These are phyloP conservation scores for Cryptosporidium tyzzeri DNA, from an alignment of 169 alveolate species.

Conservation along the genomic window DNA sequence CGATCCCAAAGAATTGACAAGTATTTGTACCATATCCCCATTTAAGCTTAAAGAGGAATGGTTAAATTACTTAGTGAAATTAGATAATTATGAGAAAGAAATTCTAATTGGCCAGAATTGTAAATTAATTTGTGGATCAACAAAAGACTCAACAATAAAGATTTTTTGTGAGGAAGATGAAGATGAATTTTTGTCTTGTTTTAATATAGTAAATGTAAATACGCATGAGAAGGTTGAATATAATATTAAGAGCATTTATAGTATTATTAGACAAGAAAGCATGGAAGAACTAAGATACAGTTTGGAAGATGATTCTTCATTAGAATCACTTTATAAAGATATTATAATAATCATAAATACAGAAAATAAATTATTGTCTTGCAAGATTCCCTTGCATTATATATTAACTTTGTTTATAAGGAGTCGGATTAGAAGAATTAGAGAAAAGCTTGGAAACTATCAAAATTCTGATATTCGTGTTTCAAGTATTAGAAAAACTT, in stretches of 20 bases:
- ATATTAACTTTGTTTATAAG: conserved; percentile 27
- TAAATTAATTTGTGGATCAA: conserved; percentile 31
- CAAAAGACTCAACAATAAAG: conserved; percentile 11
- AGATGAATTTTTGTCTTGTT: conserved; percentile 30
- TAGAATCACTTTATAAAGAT: conserved; percentile 30
- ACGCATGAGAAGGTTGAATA: conserved; percentile 15
- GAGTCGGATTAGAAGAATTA: neutral
- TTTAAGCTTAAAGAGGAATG: conserved; percentile 39
- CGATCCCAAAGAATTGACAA: conserved; percentile 17
- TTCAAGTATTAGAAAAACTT: conserved; percentile 12
- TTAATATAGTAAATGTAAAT: conserved; percentile 29
- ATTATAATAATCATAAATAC: conserved; percentile 16
- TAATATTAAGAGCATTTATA: conserved; percentile 7
- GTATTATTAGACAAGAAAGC: conserved; percentile 42
- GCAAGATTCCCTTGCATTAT: conserved; percentile 44
- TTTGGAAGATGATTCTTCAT: neutral
- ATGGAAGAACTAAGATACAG: conserved; percentile 18
- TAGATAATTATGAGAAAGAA: conserved; percentile 25
- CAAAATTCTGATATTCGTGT: conserved; percentile 2
- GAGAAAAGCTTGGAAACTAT: conserved; percentile 2
- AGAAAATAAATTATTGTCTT: conserved; percentile 1
- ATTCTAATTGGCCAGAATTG: neutral
- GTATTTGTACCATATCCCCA: conserved; percentile 47
- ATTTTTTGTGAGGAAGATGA: conserved; percentile 32
- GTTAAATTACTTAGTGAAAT: conserved; percentile 48